Conservation (phyloP, 78 protist species). For the Mantamonas sphyraenae region DNA sequence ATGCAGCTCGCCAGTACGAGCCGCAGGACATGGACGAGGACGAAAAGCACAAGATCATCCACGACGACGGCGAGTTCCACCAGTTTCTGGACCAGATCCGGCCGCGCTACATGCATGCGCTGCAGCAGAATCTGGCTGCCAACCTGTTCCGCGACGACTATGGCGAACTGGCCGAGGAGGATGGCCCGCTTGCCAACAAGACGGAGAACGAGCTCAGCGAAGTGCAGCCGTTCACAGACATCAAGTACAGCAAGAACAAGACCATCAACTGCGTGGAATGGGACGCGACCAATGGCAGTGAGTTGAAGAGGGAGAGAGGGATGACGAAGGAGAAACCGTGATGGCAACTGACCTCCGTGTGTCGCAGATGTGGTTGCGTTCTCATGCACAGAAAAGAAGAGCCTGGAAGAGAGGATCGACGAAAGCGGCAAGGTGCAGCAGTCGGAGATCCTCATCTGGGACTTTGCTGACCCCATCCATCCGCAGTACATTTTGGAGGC, state of each 20-base stretch:
- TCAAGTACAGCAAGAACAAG: conserved; percentile 8
- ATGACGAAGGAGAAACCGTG: no score
- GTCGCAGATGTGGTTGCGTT: neutral
- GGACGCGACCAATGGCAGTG: neutral
- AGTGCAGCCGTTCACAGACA: conserved; percentile 6
- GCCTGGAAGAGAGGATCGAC: neutral
- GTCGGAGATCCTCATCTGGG: conserved; percentile 20
- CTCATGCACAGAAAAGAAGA: neutral
- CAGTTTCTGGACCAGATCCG: no score
- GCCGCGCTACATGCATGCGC: no score
- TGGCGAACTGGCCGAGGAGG: conserved; percentile 16
- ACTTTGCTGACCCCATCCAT: conserved; percentile 31
- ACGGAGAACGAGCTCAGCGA: conserved; percentile 21
- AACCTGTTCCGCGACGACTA: conserved; percentile 14
- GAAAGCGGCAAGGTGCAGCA: conserved; percentile 8
- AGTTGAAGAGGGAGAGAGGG: conserved; percentile 10
- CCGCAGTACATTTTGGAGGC: conserved; percentile 29
- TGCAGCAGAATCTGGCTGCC: conserved; percentile 20
- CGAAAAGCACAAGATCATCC: no score
- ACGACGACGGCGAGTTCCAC: no score
- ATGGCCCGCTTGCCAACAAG: conserved; percentile 19
- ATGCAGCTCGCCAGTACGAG: neutral
- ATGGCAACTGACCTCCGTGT: no score
- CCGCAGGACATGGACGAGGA: neutral
- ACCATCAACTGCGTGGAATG: neutral